phyloP scores from a whole-genome alignment of 768 basidiomycete species.

The Pleurotus salmoneostramineus region DNA sequence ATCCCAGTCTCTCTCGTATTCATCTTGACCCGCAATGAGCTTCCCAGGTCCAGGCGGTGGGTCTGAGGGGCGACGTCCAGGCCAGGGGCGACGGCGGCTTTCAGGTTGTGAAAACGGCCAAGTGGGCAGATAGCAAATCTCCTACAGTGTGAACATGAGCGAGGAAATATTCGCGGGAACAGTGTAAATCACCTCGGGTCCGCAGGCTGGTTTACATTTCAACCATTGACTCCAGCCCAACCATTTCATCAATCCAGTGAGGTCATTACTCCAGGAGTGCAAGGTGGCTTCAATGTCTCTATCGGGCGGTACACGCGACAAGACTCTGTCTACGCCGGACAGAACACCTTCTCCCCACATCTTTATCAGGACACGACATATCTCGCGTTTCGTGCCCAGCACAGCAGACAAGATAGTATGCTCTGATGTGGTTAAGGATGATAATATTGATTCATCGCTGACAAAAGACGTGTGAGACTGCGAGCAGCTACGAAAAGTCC shows the following conservation, averaged over 20 bases:
- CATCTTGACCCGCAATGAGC: background rate
- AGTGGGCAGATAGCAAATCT: constrained; percentile 1
- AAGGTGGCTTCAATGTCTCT: background rate
- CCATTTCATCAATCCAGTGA: constrained; percentile 1
- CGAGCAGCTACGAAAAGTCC: constrained; percentile 27
- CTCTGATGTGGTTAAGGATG: constrained; percentile 24
- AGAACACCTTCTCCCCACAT: constrained; percentile 43
- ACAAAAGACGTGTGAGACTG: constrained; percentile 25
- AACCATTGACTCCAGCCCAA: background rate
- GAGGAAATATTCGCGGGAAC: background rate
- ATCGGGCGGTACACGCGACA: background rate
- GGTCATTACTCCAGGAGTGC: background rate
- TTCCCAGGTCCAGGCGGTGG: background rate
- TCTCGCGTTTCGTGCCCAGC: constrained; percentile 34
- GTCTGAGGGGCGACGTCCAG: background rate
- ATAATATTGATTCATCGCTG: constrained; percentile 1
- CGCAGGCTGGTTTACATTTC: background rate
- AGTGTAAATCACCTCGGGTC: background rate
- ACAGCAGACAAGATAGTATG: constrained; percentile 23
- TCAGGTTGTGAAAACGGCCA: background rate
- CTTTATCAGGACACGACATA: constrained; percentile 38
- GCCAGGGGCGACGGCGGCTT: background rate
- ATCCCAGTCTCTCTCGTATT: background rate
- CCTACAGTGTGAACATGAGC: background rate
- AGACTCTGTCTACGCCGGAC: constrained; percentile 16